These are phyloP conservation scores for Hevea brasiliensis DNA, from an alignment of 345 rosid genomes.

Conservation along the genomic window DNA sequence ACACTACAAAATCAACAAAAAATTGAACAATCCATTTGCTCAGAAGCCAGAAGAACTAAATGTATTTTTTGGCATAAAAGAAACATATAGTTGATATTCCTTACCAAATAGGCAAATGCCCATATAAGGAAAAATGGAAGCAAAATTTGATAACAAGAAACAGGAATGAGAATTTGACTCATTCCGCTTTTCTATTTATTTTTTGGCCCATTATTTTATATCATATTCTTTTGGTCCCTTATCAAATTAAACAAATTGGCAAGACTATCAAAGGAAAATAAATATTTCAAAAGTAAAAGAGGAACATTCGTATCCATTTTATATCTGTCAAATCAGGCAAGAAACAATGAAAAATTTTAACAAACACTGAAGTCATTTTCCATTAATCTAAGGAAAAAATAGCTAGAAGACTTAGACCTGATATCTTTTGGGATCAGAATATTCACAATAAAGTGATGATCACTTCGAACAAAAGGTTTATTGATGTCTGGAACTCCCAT, in stretches of 20 bases:
- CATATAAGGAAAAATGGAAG: background rate
- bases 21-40: no score
- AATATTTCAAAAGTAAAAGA: no score
- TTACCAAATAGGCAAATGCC: background rate
- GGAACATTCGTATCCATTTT: background rate
- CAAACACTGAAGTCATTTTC: background rate
- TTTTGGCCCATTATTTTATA: background rate
- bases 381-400: background rate
- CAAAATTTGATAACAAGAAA: background rate
- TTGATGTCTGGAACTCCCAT: conserved; percentile 89
- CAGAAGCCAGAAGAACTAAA: no score
- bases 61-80: no score
- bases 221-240: background rate
- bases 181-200: background rate
- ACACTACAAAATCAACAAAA: no score
- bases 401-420: conserved; percentile 45
- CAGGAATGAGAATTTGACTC: background rate
- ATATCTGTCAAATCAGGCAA: no score
- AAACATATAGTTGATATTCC: no score
- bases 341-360: no score
- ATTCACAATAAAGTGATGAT: conserved; percentile 73
- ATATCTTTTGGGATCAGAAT: conserved; percentile 69
- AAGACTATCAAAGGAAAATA: background rate
- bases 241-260: background rate
- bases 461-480: conserved; percentile 72